These are phyloP conservation scores for Metschnikowia cerradonensis DNA, from an alignment of 805 yeast species.

Conservation along the genomic window DNA sequence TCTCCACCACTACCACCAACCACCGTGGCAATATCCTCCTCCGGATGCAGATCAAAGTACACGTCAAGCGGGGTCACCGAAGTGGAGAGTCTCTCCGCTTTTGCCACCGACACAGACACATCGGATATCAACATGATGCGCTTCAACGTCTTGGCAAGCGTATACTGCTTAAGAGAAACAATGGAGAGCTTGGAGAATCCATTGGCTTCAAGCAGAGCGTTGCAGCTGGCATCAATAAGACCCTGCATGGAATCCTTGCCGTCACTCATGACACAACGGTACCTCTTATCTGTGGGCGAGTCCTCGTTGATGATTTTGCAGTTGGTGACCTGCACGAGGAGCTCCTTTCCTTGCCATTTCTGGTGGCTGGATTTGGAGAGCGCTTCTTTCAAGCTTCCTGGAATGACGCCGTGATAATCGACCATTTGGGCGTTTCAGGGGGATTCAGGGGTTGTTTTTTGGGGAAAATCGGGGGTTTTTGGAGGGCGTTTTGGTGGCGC, in stretches of 20 bases:
- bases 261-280: constrained; percentile 37
- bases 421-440: constrained; percentile 7
- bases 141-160: constrained; percentile 46
- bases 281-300: constrained; percentile 21
- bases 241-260: constrained; percentile 38
- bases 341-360: constrained; percentile 26
- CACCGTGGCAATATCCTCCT: constrained; percentile 37
- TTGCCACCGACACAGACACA: constrained; percentile 38
- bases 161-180: constrained; percentile 38
- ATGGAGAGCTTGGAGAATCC: constrained; percentile 45
- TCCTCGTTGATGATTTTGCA: constrained; percentile 28
- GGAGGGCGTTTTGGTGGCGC: background rate
- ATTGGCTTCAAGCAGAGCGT: constrained; percentile 35
- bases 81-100: constrained; percentile 31
- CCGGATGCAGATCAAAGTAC: constrained; percentile 57
- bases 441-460: no score
- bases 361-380: constrained; percentile 21
- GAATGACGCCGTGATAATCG: constrained; percentile 20
- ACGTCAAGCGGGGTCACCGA: constrained; percentile 49
- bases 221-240: constrained; percentile 38
- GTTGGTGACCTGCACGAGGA: constrained; percentile 33
- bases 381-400: constrained; percentile 24
- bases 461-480: background rate
- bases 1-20: constrained; percentile 17
- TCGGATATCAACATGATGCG: constrained; percentile 47